Percentiles rank a stretch among this genome's conserved stretches.
Conservation (phyloP, 345 rosid species). For the Camelina neglecta region DNA sequence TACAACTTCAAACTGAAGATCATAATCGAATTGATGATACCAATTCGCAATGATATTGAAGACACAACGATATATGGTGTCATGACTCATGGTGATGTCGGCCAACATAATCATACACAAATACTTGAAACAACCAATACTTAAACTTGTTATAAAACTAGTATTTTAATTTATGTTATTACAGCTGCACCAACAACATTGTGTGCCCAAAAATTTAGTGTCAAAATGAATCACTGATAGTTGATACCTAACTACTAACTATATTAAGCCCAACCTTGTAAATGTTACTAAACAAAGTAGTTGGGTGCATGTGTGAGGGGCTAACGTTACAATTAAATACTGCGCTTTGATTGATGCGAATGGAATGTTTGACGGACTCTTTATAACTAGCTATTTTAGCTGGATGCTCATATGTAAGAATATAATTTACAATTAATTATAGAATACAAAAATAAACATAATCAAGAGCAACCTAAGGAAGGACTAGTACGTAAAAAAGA, state of each 20-base stretch:
- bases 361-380: no score
- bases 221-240: conserved; percentile 2
- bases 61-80: conserved; percentile 4
- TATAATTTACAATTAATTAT: no score
- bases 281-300: conserved; percentile 30
- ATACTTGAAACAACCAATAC: no score
- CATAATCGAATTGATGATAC: conserved; percentile 6
- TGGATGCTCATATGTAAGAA: no score
- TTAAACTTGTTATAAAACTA: not conserved
- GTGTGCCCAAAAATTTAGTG: not conserved
- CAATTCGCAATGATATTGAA: not conserved
- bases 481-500: no score
- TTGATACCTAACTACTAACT: conserved; percentile 18
- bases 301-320: conserved; percentile 25
- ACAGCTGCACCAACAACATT: not conserved
- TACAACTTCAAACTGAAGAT: not conserved
- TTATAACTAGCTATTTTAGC: no score
- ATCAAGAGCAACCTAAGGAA: not conserved
- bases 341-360: conserved; percentile 19
- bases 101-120: no score
- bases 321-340: conserved; percentile 26
- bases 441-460: no score
- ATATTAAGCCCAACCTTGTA: conserved; percentile 30
- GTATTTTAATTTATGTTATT: not conserved
- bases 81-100: no score